Evolutionary conservation across 352 stramenopile species (phyloP).

Genomic region (Globisporangium cederbergense): DNA sequence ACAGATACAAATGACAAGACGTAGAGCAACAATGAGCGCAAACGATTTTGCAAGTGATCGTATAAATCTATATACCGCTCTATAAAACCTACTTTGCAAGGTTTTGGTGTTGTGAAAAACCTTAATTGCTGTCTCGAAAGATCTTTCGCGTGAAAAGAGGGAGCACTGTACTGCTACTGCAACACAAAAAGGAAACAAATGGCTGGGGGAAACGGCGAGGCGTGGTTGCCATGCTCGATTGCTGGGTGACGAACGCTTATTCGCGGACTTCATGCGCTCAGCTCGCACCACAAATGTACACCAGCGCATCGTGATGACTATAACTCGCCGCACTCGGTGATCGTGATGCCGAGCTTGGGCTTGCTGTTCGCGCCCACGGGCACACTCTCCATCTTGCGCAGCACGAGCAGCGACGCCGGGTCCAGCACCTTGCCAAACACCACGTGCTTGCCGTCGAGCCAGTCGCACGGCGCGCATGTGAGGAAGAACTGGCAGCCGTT

Average conservation of each 20-base stretch:
- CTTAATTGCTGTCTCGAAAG: constrained; percentile 2
- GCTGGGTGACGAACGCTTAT: not conserved
- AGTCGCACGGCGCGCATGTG: constrained; percentile 91
- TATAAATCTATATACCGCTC: not conserved
- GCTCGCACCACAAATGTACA: not conserved
- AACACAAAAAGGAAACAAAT: not conserved
- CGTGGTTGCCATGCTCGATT: not conserved
- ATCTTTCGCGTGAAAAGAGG: constrained; percentile 15
- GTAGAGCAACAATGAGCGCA: too few species aligned
- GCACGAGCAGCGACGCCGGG: constrained; percentile 73
- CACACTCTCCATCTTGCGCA: constrained; percentile 92
- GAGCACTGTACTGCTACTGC: not conserved
- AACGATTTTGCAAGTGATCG: too few species aligned
- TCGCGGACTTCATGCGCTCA: not conserved
- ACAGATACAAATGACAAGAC: too few species aligned
- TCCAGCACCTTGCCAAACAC: constrained; percentile 95
- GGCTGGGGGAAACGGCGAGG: not conserved
- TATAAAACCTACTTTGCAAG: not conserved
- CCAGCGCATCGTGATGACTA: constrained; percentile 26
- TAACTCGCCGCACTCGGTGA: constrained; percentile 89
- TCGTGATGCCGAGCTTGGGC: constrained; percentile 80
- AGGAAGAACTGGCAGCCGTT: constrained; percentile 97
- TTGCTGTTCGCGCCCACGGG: constrained; percentile 80
- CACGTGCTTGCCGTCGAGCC: constrained; percentile 96
- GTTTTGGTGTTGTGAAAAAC: constrained; percentile 7